Conservation (phyloP, 1,284 basidiomycete genomes). For the Trametes pubescens region DNA sequence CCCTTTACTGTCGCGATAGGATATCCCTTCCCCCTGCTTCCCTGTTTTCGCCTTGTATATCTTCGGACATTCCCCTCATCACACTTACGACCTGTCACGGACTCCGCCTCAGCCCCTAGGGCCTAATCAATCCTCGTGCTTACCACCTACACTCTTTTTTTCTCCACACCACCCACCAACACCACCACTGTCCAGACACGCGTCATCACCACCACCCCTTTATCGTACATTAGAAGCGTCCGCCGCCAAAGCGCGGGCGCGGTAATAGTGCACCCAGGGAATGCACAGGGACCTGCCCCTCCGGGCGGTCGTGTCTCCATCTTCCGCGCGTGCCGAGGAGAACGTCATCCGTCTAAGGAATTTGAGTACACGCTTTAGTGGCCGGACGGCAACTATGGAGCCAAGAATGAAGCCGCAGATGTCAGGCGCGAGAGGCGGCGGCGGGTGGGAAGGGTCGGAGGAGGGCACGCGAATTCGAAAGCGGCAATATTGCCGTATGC, state of each 20-base stretch:
- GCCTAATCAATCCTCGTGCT: conserved; percentile 22
- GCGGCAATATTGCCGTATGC: neutral
- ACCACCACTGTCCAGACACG: neutral
- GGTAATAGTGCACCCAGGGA: conserved; percentile 1
- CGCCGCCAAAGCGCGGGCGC: neutral
- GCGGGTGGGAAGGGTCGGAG: neutral
- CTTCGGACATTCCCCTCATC: conserved; percentile 6
- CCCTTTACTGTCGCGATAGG: conserved; percentile 9
- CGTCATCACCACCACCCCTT: neutral
- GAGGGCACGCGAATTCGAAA: neutral
- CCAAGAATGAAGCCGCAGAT: neutral
- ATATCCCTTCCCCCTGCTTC: neutral
- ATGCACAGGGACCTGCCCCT: neutral
- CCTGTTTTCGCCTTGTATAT: conserved; percentile 9
- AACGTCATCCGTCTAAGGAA: neutral
- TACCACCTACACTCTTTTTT: conserved; percentile 26
- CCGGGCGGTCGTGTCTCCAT: neutral
- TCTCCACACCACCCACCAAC: no score
- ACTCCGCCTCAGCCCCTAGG: neutral
- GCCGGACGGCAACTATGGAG: neutral
- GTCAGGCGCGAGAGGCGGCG: no score
- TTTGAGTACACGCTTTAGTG: neutral
- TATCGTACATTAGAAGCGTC: neutral
- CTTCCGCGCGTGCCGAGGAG: neutral
- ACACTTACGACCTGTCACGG: conserved; percentile 26